phyloP scores from a whole-genome alignment of 2,329 filamentous ascomycete genomes.

The Sphaerostilbella broomeana region DNA sequence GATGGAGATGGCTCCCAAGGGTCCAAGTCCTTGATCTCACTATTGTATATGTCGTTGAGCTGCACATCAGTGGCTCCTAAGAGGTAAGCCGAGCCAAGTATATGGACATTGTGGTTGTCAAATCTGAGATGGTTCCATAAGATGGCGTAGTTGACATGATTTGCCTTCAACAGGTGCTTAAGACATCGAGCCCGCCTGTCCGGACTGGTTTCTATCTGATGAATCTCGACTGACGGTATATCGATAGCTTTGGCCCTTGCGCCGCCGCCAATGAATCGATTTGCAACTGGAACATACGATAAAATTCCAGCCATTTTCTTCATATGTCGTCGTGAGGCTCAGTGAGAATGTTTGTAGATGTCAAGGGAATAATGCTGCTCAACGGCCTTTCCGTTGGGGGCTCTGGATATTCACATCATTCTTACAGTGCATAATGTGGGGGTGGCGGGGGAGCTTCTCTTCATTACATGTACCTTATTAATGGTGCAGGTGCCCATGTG shows the following conservation, averaged over 20 bases:
- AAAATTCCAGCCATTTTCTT: constrained; percentile 29
- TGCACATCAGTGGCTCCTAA: constrained; percentile 69
- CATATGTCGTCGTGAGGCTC: too few species aligned
- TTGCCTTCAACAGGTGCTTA: constrained; percentile 85
- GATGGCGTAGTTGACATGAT: constrained; percentile 84
- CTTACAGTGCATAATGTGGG: too few species aligned
- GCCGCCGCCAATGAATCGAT: constrained; percentile 20
- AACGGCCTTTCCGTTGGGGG: too few species aligned
- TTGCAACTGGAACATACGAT: constrained; percentile 27
- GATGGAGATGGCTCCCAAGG: constrained; percentile 78
- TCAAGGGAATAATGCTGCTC: too few species aligned
- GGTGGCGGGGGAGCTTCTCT: neutral
- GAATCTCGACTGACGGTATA: constrained; percentile 63
- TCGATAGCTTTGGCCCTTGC: constrained; percentile 35
- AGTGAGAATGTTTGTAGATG: too few species aligned
- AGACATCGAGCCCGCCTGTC: constrained; percentile 77
- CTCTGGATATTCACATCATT: too few species aligned
- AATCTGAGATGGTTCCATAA: constrained; percentile 68
- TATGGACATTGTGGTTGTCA: constrained; percentile 78
- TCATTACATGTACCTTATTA: too few species aligned
- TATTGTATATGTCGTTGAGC: constrained; percentile 75
- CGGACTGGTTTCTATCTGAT: constrained; percentile 71
- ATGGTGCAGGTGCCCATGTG: too few species aligned
- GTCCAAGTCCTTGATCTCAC: constrained; percentile 63
- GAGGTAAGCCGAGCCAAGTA: constrained; percentile 78